Evolutionary conservation across 495 filamentous ascomycete species (phyloP).

Genomic region (Neurospora intermedia): DNA sequence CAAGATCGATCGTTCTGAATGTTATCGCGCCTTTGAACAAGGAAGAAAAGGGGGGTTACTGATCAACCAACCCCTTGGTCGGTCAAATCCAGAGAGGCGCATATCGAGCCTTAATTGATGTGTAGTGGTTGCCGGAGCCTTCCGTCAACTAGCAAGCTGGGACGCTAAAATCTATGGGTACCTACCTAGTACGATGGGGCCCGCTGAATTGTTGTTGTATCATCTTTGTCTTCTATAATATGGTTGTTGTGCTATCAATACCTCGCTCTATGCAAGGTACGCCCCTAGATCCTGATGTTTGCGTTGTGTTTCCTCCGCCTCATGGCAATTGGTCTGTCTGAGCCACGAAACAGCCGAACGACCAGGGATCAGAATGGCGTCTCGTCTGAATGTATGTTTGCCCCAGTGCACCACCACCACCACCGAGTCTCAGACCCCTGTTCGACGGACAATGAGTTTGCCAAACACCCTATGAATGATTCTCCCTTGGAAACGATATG

Average conservation of each 20-base stretch:
- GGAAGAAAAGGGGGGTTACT: too few species aligned
- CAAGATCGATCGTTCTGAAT: too few species aligned
- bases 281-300: neutral
- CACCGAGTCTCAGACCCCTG: neutral
- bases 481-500: neutral
- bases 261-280: neutral
- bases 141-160: too few species aligned
- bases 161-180: too few species aligned
- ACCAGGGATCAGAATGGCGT: neutral
- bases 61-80: too few species aligned
- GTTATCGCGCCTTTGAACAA: too few species aligned
- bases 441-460: neutral
- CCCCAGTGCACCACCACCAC: neutral
- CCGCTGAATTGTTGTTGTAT: neutral
- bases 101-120: too few species aligned
- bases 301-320: neutral
- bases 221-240: neutral
- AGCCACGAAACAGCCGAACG: neutral
- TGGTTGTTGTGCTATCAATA: neutral
- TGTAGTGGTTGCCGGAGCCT: too few species aligned
- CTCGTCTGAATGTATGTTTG: neutral
- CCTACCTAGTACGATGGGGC: neutral
- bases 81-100: too few species aligned
- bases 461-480: neutral
- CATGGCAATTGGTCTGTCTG: neutral